Base-by-base conservation (phyloP, 768 basidiomycete species). In the Serendipita vermifera region DNA sequence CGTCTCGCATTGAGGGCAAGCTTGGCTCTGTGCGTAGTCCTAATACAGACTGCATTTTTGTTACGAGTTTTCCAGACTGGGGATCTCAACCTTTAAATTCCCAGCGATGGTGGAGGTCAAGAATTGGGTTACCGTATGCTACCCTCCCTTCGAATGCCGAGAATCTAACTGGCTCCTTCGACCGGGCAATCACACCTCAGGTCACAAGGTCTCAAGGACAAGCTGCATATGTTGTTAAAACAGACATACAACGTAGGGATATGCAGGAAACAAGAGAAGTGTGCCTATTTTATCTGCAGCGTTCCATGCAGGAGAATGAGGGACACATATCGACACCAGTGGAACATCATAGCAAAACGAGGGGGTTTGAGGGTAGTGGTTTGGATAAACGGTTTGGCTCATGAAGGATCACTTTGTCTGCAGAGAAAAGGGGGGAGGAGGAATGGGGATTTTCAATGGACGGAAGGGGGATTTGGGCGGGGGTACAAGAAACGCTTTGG, bases 231-330 rank as follows among this genome's bases (percentile, higher is more conserved):
- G 15, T 9, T 20, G 24, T 20, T 31, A 9, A 29, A 15, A 51
- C 46, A 31, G 46, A 51, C 46, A 51, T 51, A 51, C 46, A 51
- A 51, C 11, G 46, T 51, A 29, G 29, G 32, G 20, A 51, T 15
- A 22, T 51, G 32, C 46, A 51, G 4, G 3, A n/a, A 5, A 29
- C 29, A 29, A n/a, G n/a, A n/a, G n/a, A n/a, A n/a, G n/a, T n/a
- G 29, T 31, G 20, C 11, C 46, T 15, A 26, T 31, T 7, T n/a
- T 26, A 26, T 29, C 35, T 26, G 46, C 46, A 51, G 27, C 46
- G 46, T 51, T 20, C 46, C 46, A 51, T 20, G 46, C 46, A 51
- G 46, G 5, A 5, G 29, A 31, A 15, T 26, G 6, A 31, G 46
- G 29, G 5, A 51, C 31, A n/a, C n/a, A n/a, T 29, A 51, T 29